A percentile compares a stretch with the other conserved stretches of the same genome.
These are phyloP conservation scores for Abortiporus biennis DNA, from an alignment of 1,284 basidiomycete species.

Conservation along the genomic window DNA sequence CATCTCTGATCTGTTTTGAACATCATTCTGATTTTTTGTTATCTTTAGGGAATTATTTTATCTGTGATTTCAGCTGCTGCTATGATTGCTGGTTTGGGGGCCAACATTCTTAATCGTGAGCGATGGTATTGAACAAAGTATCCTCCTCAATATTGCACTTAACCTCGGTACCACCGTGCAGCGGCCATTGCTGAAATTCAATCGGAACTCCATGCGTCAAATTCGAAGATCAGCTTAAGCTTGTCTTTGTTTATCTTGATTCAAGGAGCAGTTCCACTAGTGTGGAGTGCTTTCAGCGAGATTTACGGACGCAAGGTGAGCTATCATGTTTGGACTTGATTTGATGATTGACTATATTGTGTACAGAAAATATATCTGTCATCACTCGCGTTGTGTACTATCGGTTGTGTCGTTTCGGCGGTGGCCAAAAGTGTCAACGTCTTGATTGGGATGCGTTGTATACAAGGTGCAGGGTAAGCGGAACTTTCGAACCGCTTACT, in stretches of 20 bases:
- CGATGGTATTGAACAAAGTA: background rate
- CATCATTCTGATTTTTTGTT: background rate
- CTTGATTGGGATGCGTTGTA: constrained; percentile 67
- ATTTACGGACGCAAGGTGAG: constrained; percentile 75
- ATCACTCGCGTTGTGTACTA: constrained; percentile 53
- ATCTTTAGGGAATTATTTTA: constrained; percentile 43
- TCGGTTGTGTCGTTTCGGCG: constrained; percentile 61
- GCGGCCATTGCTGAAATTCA: constrained; percentile 68
- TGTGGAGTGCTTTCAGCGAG: constrained; percentile 77
- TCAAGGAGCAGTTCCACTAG: constrained; percentile 64
- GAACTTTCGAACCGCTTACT: too few species aligned
- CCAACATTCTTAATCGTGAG: constrained; percentile 67
- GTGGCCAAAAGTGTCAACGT: constrained; percentile 59
- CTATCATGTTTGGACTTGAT: background rate
- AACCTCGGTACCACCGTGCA: constrained; percentile 14
- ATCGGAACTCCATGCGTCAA: constrained; percentile 56
- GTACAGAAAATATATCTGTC: constrained; percentile 58
- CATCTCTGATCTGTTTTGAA: background rate
- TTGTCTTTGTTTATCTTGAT: constrained; percentile 75
- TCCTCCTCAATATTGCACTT: background rate
- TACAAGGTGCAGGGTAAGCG: constrained; percentile 63
- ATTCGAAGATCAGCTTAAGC: constrained; percentile 65
- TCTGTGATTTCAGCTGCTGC: constrained; percentile 54
- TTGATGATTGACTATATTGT: background rate
- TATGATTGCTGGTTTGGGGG: constrained; percentile 64